Evolutionary conservation across 2,329 filamentous ascomycete genomes (phyloP).

Genomic region (Rhinocladiella similis): DNA sequence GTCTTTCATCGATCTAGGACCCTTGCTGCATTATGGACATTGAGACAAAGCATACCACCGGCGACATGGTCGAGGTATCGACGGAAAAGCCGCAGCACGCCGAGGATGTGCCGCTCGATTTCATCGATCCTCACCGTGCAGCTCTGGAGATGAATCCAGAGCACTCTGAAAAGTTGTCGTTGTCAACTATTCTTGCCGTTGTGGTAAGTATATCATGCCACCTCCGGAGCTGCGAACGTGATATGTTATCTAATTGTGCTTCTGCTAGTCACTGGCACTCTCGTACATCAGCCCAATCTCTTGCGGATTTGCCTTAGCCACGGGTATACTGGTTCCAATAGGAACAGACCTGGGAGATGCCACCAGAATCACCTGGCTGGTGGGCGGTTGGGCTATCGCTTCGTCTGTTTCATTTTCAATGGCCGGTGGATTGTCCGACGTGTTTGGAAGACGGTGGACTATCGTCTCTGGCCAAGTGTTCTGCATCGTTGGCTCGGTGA

Average conservation of each 20-base stretch:
- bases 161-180: not conserved
- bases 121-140: conserved; percentile 9
- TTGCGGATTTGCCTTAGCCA: conserved; percentile 32
- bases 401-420: conserved; percentile 29
- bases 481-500: not conserved
- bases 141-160: conserved; percentile 9
- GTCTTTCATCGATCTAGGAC: no score
- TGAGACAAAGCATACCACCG: no score
- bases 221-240: not conserved
- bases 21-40: no score
- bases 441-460: conserved; percentile 39
- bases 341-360: conserved; percentile 13
- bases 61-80: no score
- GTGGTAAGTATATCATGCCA: not conserved
- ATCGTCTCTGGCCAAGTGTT: conserved; percentile 29
- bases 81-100: not conserved
- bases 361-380: conserved; percentile 15
- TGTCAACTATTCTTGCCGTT: conserved; percentile 2
- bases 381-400: conserved; percentile 14
- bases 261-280: not conserved
- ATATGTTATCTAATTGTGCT: not conserved
- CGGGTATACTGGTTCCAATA: conserved; percentile 18
- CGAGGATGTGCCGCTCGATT: conserved; percentile 7
- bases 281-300: conserved; percentile 28
- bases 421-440: conserved; percentile 37